These are phyloP conservation scores for Paraleonurus japonicus DNA, from an alignment of 257 asterid species.

Conservation along the genomic window DNA sequence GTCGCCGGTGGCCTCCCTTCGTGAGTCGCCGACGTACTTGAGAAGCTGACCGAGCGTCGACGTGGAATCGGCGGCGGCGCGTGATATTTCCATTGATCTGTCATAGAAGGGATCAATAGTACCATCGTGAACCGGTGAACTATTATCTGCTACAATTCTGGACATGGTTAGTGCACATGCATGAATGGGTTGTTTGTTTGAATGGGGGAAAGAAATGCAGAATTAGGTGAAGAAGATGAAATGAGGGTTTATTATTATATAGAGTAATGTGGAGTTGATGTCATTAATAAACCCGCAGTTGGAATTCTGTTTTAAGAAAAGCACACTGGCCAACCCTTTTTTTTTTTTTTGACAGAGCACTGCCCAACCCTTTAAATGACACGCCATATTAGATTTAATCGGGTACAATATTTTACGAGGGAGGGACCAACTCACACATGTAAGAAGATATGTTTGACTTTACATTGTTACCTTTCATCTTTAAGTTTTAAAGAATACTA, in stretches of 20 bases:
- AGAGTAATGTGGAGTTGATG: neutral
- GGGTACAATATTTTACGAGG: neutral
- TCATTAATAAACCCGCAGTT: neutral
- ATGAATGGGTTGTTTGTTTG: neutral
- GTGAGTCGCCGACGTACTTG: slow-evolving; percentile 40
- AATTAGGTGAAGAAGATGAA: slow-evolving; percentile 11
- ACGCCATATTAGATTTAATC: too few relatives aligned
- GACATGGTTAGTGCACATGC: slow-evolving; percentile 16
- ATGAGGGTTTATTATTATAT: slow-evolving; percentile 9
- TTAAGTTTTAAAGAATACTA: too few relatives aligned
- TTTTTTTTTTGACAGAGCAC: too few relatives aligned
- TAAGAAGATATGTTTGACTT: too few relatives aligned
- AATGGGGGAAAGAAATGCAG: neutral
- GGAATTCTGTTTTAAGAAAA: neutral
- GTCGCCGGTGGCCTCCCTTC: slow-evolving; percentile 58
- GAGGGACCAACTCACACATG: neutral
- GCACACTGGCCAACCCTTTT: neutral
- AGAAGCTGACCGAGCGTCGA: slow-evolving; percentile 46
- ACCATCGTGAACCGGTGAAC: slow-evolving; percentile 22
- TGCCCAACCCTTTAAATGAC: neutral
- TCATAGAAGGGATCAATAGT: slow-evolving; percentile 10
- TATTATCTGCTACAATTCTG: slow-evolving; percentile 30
- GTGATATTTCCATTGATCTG: neutral
- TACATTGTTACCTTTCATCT: too few relatives aligned
- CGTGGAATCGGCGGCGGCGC: slow-evolving; percentile 20